phyloP scores from a whole-genome alignment of 257 asterid genomes.

The Ligustrum vulgare region DNA sequence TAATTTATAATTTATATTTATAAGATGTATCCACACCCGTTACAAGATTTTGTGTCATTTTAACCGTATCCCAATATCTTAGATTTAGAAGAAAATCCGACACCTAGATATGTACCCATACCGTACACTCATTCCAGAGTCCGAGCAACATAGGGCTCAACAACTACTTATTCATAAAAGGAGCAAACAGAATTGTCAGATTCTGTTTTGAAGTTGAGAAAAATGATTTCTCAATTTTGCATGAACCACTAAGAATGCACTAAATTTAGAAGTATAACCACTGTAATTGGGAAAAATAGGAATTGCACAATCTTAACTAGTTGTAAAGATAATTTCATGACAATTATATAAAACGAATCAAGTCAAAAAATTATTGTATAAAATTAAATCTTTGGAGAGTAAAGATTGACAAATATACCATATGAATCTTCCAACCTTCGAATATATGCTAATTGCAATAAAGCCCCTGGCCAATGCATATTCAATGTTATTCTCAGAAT shows the following conservation, averaged over 20 bases:
- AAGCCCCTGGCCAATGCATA: conserved; percentile 55
- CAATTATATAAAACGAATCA: not conserved
- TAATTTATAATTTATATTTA: too few relatives aligned
- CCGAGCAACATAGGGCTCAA: too few relatives aligned
- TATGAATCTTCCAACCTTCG: conserved; percentile 72
- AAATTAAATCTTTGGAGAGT: not conserved
- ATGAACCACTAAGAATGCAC: not conserved
- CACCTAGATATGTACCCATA: too few relatives aligned
- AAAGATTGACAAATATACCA: conserved; percentile 46
- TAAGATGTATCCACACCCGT: too few relatives aligned
- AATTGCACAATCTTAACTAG: not conserved
- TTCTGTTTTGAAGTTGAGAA: not conserved
- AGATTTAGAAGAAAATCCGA: too few relatives aligned
- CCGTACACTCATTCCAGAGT: too few relatives aligned
- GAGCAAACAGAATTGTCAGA: not conserved
- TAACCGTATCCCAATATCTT: too few relatives aligned
- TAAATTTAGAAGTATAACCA: not conserved
- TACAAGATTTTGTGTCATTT: too few relatives aligned
- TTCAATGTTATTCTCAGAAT: conserved; percentile 16
- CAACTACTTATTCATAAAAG: too few relatives aligned
- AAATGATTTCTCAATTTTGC: not conserved
- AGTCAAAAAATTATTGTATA: not conserved
- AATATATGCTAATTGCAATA: conserved; percentile 67
- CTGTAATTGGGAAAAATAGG: conserved; percentile 4
- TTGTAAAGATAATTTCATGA: not conserved